These are phyloP conservation scores for Arxiozyma slooffiae DNA, from an alignment of 1,139 yeast genomes.

Conservation along the genomic window DNA sequence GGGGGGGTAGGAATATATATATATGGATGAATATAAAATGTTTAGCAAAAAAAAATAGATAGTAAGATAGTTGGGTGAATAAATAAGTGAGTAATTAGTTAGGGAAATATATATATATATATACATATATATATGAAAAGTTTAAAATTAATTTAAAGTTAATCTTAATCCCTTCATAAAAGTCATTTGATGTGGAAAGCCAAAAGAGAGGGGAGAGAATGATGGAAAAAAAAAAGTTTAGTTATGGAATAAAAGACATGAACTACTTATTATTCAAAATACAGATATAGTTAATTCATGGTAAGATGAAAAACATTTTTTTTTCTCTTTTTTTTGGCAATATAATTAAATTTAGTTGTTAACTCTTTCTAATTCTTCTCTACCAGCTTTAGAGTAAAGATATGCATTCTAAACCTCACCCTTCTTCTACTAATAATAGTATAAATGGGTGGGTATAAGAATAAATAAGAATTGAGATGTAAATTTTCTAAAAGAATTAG, in stretches of 20 bases:
- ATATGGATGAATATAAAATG: not conserved
- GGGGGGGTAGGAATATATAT: not conserved
- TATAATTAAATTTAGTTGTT: constrained; percentile 27
- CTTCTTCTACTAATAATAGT: constrained; percentile 79
- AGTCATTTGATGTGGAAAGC: not conserved
- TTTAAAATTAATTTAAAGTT: too few relatives aligned
- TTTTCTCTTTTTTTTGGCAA: too few relatives aligned
- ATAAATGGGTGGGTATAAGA: constrained; percentile 64
- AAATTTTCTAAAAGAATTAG: constrained; percentile 92
- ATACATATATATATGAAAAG: not conserved
- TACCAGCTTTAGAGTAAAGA: constrained; percentile 96
- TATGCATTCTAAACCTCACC: constrained; percentile 89
- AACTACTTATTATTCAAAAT: too few relatives aligned
- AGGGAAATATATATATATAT: too few relatives aligned
- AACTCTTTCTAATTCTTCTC: constrained; percentile 80
- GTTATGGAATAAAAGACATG: too few relatives aligned
- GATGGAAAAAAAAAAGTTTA: not conserved
- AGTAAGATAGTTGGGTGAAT: not conserved
- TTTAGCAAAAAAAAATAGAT: not conserved
- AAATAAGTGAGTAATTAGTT: not conserved
- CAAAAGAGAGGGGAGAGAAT: not conserved
- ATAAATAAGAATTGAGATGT: constrained; percentile 76
- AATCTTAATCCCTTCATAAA: not conserved
- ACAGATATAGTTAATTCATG: too few relatives aligned
- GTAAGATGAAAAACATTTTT: too few relatives aligned